Base-by-base conservation (phyloP, 2,329 filamentous ascomycete genomes). In the Hysterium pulicare region DNA sequence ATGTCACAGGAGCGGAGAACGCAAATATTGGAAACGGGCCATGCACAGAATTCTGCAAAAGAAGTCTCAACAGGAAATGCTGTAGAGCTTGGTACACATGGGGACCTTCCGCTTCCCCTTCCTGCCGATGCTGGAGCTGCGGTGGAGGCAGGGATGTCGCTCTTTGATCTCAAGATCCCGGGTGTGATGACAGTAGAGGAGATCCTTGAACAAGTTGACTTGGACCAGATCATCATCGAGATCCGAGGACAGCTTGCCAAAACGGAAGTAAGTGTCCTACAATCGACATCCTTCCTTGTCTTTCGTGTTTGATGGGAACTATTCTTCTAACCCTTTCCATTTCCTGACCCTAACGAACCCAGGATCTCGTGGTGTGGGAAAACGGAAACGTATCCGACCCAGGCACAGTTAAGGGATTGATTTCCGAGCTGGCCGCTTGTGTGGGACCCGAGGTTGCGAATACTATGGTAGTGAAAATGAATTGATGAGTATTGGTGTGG, bases 371-470 rank as follows among this genome's bases (percentile, higher is more conserved):
- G 2, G 69, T 70, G 2, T 90, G 86, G 85, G 70, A 79, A 0
- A 58, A 67, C 1, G 72, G 77, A 35, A 66, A 69, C 24, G 64
- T 85, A 2, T 59, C 66, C 10, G 71, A 82, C 37, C 62, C 70
- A 15, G 63, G 67, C 4, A 73, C 73, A 1, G 62, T 86, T 24
- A 86, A 83, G 57, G 76, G 78, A 0, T 72, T 75, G 26, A 74
- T 90, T 44, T 84, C 81, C 1, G 84, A 89, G 49, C 60, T 89
- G 38, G 77, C 82, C 3, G 83, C 84, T 3, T 78, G 79, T 9
- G 63, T 88, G 33, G 86, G 86, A 0, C 71, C 76, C 1, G 78
- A 83, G 33, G 59, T 84, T 37, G 71, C 80, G 33, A 67, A 64
- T 16, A 68, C 74, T 39, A 68, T 86, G 15, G 78, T 82, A 32